Evolutionary conservation across 768 basidiomycete species (phyloP), one percentile per base, ranked within the genome.

Genomic region (Pilatotrama ljubarskyi): DNA sequence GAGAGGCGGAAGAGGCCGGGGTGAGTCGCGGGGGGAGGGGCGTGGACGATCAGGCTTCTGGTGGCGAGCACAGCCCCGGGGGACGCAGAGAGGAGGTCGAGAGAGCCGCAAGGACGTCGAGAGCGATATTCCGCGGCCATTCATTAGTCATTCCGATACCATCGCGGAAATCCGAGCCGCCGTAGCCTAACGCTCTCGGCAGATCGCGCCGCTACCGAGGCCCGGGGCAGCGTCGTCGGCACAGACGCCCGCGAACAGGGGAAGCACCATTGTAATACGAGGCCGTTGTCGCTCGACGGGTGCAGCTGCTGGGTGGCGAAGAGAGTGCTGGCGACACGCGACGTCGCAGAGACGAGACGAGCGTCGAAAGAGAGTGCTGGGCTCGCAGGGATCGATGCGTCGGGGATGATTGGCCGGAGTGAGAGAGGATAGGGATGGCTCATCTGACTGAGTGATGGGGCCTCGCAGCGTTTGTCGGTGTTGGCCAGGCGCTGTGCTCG

Each of bases 371-470:
- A n/a, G n/a, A n/a, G n/a, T n/a, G n/a, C n/a, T n/a, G n/a, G n/a
- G n/a, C n/a, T n/a, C n/a, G n/a, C n/a, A n/a, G n/a, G n/a, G 37
- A 48, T 25, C 17, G 35, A 42, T 36, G 32, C 2, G 56, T 32
- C 68, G 68, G 68, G 57, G 52, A 67, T 62, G 66, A 65, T 62
- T 67, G 68, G 50, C 69, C 69, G 69, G 56, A 64, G 69, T 70
- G 69, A 68, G 69, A 70, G 66, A 64, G 46, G 58, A 42, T 24
- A 54, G 48, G 62, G 55, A 47, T 43, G 47, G 66, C 63, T 65
- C 64, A 63, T 62, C 51, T 57, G 47, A 32, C 37, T 25, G 55
- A 24, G 55, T 51, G 59, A 63, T 63, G 41, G 64, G 55, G 37
- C 54, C 53, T 57, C 46, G 64, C 51, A 46, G 35, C 42, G 25